Conservation (phyloP, 805 yeast species). For the Gaillardinia entomophila region DNA sequence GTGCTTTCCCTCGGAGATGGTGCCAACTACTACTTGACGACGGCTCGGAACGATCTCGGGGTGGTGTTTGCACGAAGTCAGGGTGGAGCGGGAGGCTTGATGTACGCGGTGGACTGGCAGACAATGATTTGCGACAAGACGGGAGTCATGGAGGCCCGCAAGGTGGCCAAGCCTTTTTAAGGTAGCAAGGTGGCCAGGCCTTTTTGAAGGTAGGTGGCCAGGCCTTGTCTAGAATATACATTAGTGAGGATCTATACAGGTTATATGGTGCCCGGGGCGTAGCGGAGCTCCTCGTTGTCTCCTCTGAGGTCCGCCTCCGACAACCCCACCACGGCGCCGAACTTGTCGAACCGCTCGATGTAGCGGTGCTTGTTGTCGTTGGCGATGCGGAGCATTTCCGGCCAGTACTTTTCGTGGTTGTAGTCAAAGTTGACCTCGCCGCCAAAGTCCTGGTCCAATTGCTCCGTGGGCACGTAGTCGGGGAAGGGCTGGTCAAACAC, state of each 20-base stretch:
- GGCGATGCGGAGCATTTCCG: constrained; percentile 57
- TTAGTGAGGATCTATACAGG: too few species aligned
- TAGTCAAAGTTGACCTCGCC: constrained; percentile 84
- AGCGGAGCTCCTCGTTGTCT: constrained; percentile 19
- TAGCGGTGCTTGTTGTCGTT: constrained; percentile 55
- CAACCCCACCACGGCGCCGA: constrained; percentile 72
- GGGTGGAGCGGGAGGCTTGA: constrained; percentile 62
- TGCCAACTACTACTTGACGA: constrained; percentile 77
- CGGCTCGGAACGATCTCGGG: constrained; percentile 89
- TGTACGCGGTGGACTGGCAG: constrained; percentile 95
- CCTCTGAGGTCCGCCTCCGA: constrained; percentile 77
- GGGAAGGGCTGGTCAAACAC: constrained; percentile 87
- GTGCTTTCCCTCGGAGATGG: constrained; percentile 93
- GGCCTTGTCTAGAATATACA: too few species aligned
- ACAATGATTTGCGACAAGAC: constrained; percentile 78
- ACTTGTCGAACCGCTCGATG: constrained; percentile 59
- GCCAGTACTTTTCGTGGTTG: constrained; percentile 77
- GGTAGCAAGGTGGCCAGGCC: too few species aligned
- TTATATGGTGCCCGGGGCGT: too few species aligned
- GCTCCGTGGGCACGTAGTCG: constrained; percentile 73
- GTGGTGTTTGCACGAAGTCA: constrained; percentile 81
- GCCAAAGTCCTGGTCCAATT: constrained; percentile 78
- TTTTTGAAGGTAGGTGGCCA: too few species aligned
- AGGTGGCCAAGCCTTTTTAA: constrained; percentile 85
- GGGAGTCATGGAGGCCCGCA: constrained; percentile 72